Base-by-base conservation (phyloP, 306 rosid genomes). In the Cicer judaicum region DNA sequence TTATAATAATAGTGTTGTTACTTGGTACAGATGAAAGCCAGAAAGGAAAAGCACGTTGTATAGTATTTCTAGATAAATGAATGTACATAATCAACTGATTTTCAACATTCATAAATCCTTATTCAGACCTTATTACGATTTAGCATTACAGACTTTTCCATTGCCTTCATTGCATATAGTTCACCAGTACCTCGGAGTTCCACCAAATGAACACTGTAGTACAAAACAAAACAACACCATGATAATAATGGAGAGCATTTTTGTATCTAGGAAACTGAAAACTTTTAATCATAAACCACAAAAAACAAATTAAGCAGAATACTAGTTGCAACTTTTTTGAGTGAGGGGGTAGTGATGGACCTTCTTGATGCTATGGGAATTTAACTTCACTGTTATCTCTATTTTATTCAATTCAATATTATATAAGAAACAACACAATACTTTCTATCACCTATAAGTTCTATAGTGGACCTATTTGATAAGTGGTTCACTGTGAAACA, bases 91-190 rank as follows among this genome's bases (percentile, higher is more conserved):
- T 10, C 15, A 48, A 9, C 16, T 59, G 66, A 60, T 72, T 56
- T 76, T 46, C 18, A 68, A 73, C 21, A 63, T 11, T 36, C 41
- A 29, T 42, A 73, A 43, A 62, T 43, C 74, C 68, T 44, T 75
- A 66, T 78, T 52, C 81, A 67, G 53, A 94, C 98, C 98, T 94
- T 94, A 85, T 94, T 94, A 49, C 98, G 98, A 77, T 87, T 90
- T 59, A 91, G 70, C 91, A 94, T 88, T 59, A 77, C 78, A 47
- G 97, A 83, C 82, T 94, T 94, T 66, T 91, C 98, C 94, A 94
- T 94, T 71, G 97, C 97, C 88, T 94, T 94, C 97, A 94, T 94
- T 73, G 98, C 97, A 78, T 80, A 94, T 62, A 90, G 81, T 84
- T 91, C 92, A 8, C 90, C 86, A 0, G 95, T 81, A 38, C 93